Evolutionary conservation across 106 monocot species (phyloP).

Genomic region (Platanthera guangdongensis): DNA sequence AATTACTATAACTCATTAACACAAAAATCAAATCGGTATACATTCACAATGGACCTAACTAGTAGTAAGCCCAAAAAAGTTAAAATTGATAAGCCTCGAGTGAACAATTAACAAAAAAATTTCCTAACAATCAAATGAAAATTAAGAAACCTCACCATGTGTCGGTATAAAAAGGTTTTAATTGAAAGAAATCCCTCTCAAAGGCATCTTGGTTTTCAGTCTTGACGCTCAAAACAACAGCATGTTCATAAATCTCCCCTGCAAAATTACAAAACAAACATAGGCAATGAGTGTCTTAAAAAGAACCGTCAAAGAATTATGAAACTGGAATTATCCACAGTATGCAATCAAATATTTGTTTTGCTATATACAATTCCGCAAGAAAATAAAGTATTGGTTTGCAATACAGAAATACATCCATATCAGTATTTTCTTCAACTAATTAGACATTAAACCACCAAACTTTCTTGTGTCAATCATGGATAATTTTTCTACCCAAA

Average conservation of each 20-base stretch:
- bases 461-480: background rate
- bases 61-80: background rate
- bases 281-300: background rate
- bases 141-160: slow-evolving; percentile 34
- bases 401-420: background rate
- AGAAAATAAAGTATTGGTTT: background rate
- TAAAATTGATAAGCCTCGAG: background rate
- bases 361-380: background rate
- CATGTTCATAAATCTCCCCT: slow-evolving; percentile 98
- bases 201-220: slow-evolving; percentile 93
- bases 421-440: background rate
- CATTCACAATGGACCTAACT: background rate
- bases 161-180: slow-evolving; percentile 95
- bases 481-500: background rate
- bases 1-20: background rate
- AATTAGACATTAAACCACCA: background rate
- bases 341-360: background rate
- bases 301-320: background rate
- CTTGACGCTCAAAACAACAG: slow-evolving; percentile 89
- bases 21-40: background rate
- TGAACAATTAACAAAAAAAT: background rate
- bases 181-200: slow-evolving; percentile 95
- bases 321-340: background rate
- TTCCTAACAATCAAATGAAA: background rate
- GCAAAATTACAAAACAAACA: slow-evolving; percentile 18